Evolutionary conservation across 2,329 filamentous ascomycete genomes (phyloP), one percentile per base, ranked within the genome.

Genomic region (Chalaropsis thielavioides): DNA sequence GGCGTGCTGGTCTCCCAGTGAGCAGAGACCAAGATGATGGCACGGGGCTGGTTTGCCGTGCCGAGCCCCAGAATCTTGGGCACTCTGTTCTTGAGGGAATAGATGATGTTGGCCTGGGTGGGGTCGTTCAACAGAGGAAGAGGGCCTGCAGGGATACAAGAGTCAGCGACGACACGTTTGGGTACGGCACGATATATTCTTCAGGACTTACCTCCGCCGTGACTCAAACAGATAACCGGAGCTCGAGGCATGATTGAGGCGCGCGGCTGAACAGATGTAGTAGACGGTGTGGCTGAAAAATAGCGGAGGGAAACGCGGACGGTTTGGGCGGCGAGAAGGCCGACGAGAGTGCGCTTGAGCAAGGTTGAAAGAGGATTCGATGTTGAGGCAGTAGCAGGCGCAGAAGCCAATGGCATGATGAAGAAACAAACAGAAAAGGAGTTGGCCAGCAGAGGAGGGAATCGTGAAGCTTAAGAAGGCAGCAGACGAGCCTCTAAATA

Each of bases 81-180:
- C 6, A 85, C 78, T 10, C 77, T 76, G 3, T 76, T 78, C 65
- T 76, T 76, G 67, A 85, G 75, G 0, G 81, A 84, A 61, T 75
- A 72, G 43, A 77, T 77, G 68, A 85, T 80, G 46, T 73, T 70
- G 19, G 75, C 75, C 70, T 84, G 82, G 6, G 68, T 70, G 0
- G 81, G 80, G 70, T 85, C 82, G 67, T 78, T 78, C 5, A 86
- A 74, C 19, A 84, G 65, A 3, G 83, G 83, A 76, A 85, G 76
- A 1, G 83, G 83, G 1, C 83, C 79, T 77, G 49, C 27, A 65
- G 5, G 31, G 13, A 31, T 15, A 44, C 1, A 40, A 10, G 10
- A 17, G 38, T 15, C 38, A 51, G 40, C 24, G 17, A 38, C 61
- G 6, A 38, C 10, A 15, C 35, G 38, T 2, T 24, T 15, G 19